Percentiles rank a stretch among this genome's conserved stretches.
Conservation (phyloP, 768 basidiomycete species). For the Lactifluus volemus region DNA sequence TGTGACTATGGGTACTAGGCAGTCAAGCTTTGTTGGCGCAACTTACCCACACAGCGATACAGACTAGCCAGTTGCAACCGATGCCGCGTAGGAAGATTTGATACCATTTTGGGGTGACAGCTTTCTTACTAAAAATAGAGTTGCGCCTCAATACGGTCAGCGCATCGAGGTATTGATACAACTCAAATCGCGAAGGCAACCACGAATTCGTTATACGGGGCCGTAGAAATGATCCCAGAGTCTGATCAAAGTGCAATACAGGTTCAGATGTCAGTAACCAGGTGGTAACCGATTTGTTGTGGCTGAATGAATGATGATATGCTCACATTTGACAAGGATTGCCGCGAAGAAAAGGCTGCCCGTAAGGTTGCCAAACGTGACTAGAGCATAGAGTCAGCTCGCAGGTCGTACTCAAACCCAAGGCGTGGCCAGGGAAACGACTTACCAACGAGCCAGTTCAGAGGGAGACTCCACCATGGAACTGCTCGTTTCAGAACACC, state of each 20-base stretch:
- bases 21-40: not conserved
- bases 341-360: slow-evolving; percentile 66
- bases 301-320: not conserved
- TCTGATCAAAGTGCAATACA: slow-evolving; percentile 30
- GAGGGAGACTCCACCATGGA: slow-evolving; percentile 60
- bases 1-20: not conserved
- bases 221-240: slow-evolving; percentile 47
- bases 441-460: slow-evolving; percentile 63
- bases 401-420: not conserved
- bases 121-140: slow-evolving; percentile 41
- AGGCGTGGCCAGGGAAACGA: not conserved
- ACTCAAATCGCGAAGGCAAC: slow-evolving; percentile 49
- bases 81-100: slow-evolving; percentile 68
- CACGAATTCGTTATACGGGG: slow-evolving; percentile 51
- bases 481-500: slow-evolving; percentile 49
- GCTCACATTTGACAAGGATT: slow-evolving; percentile 55
- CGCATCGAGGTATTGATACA: not conserved
- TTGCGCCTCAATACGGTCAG: not conserved
- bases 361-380: slow-evolving; percentile 57
- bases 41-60: slow-evolving; percentile 63
- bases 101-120: slow-evolving; percentile 56
- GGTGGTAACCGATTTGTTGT: not conserved
- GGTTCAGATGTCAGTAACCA: not conserved
- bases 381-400: slow-evolving; percentile 26
- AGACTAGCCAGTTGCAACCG: slow-evolving; percentile 72